phyloP scores from a whole-genome alignment of 371 early-diverging fungal species.

The Sporodiniella umbellata region DNA sequence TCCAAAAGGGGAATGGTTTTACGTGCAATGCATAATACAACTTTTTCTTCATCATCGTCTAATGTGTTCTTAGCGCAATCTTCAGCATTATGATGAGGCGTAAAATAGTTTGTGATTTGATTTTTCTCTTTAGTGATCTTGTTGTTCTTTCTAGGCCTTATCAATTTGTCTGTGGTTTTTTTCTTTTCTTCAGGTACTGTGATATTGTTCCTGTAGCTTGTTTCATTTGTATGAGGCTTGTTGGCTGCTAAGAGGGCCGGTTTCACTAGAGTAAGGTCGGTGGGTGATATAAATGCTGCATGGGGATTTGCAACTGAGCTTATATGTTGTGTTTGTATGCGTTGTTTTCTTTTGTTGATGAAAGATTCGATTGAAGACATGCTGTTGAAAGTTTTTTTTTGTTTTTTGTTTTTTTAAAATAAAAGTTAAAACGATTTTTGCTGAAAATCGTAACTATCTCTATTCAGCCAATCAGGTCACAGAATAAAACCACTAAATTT shows the following conservation, averaged over 20 bases:
- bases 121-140: neutral
- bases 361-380: neutral
- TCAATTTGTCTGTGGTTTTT: neutral
- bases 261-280: neutral
- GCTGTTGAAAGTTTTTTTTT: no score
- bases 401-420: no score
- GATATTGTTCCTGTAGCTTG: neutral
- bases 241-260: neutral
- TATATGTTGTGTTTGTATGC: neutral
- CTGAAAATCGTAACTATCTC: no score
- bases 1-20: neutral
- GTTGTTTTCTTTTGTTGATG: neutral
- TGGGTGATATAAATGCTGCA: neutral
- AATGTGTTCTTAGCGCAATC: neutral
- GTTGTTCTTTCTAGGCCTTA: neutral
- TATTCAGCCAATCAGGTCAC: no score
- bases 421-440: no score
- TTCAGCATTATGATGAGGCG: neutral
- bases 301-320: neutral
- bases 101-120: neutral
- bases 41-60: neutral
- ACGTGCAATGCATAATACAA: neutral
- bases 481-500: neutral
- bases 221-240: neutral
- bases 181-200: neutral